Percentiles rank a stretch among this genome's conserved stretches.
Evolutionary conservation across 768 basidiomycete genomes (phyloP).

Genomic region (Leccinellum rugosiceps): DNA sequence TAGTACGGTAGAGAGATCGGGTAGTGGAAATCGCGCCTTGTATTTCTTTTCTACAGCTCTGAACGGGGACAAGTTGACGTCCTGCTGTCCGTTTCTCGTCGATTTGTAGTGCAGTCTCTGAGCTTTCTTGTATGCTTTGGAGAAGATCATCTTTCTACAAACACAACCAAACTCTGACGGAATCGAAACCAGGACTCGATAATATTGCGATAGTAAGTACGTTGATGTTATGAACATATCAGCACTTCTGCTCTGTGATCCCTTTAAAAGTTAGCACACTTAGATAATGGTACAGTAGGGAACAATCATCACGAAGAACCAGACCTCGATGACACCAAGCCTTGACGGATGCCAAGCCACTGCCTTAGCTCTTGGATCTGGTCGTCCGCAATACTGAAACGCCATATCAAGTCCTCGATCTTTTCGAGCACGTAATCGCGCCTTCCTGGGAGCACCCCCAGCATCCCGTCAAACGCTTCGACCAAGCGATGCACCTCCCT

Average conservation of each 20-base stretch:
- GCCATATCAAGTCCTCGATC: slow-evolving; percentile 15
- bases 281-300: no score
- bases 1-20: slow-evolving; percentile 64
- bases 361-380: slow-evolving; percentile 2
- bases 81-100: slow-evolving; percentile 51
- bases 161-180: slow-evolving; percentile 30
- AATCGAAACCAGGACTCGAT: no score
- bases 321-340: not conserved
- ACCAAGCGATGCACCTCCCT: not conserved
- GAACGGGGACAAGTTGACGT: slow-evolving; percentile 70
- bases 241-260: no score
- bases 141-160: slow-evolving; percentile 30
- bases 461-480: not conserved
- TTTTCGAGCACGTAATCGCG: slow-evolving; percentile 8
- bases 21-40: slow-evolving; percentile 77
- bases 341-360: not conserved
- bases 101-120: slow-evolving; percentile 56
- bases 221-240: no score
- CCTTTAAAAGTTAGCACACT: no score
- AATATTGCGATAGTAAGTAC: no score
- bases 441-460: slow-evolving; percentile 1
- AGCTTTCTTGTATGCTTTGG: slow-evolving; percentile 39
- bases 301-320: not conserved
- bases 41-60: slow-evolving; percentile 75
- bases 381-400: slow-evolving; percentile 8